phyloP scores from a whole-genome alignment of 441 rosid genomes.

The Populus hybrid region DNA sequence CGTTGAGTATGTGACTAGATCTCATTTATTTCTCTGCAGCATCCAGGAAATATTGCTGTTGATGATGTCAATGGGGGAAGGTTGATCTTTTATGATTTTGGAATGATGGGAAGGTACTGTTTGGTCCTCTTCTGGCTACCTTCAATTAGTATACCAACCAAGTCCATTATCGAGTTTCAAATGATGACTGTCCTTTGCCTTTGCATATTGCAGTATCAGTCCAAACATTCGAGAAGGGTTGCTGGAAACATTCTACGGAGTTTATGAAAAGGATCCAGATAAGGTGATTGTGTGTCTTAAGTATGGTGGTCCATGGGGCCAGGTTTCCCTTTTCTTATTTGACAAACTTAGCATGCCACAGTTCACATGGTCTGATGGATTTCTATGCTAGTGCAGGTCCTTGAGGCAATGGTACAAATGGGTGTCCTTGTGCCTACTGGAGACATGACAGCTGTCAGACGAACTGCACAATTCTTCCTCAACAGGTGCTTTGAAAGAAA shows the following conservation, averaged over 20 bases:
- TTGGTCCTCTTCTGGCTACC: too few relatives aligned
- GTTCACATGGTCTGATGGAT: conserved; percentile 19
- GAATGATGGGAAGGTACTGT: too few relatives aligned
- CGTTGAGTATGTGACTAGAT: too few relatives aligned
- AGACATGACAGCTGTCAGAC: conserved; percentile 84
- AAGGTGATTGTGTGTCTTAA: conserved; percentile 46
- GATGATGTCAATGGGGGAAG: too few relatives aligned
- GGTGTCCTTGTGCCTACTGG: conserved; percentile 99
- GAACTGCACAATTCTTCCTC: conserved; percentile 87
- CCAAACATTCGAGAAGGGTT: conserved; percentile 93
- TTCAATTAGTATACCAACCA: too few relatives aligned
- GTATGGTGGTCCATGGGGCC: neutral
- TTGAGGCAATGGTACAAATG: conserved; percentile 94
- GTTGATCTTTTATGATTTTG: too few relatives aligned
- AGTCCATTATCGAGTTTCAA: too few relatives aligned
- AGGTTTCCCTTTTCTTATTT: conserved; percentile 11
- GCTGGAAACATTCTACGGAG: conserved; percentile 80
- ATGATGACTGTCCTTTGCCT: too few relatives aligned
- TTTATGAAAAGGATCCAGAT: conserved; percentile 95
- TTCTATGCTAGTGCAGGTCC: conserved; percentile 50
- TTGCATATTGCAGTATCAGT: conserved; percentile 50
- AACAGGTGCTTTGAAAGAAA: conserved; percentile 54
- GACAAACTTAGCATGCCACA: neutral
- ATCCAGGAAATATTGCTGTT: too few relatives aligned
- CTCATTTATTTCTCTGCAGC: too few relatives aligned